Conservation (phyloP, 345 rosid species). For the Heritiera fomes region DNA sequence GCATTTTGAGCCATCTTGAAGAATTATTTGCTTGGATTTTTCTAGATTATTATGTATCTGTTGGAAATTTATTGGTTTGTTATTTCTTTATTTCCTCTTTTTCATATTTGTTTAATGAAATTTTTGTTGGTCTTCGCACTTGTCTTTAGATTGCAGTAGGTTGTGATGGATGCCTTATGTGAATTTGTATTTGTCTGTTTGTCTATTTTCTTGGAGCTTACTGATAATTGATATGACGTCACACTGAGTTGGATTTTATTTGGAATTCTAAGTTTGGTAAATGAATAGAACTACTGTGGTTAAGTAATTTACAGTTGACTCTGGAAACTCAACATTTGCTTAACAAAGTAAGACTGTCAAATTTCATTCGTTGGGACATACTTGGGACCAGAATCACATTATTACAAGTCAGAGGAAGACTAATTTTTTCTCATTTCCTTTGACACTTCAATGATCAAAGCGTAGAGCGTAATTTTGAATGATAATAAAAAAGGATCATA, state of each 20-base stretch:
- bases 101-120: not conserved
- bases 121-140: not conserved
- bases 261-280: conserved; percentile 8
- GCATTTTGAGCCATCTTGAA: conserved; percentile 2
- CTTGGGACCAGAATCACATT: not conserved
- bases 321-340: not conserved
- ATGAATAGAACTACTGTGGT: not conserved
- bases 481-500: not conserved
- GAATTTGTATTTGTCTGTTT: conserved; percentile 16
- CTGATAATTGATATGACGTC: conserved; percentile 15
- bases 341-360: not conserved
- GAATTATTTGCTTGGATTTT: not conserved
- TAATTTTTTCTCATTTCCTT: not conserved
- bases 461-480: not conserved
- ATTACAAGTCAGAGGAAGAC: not conserved
- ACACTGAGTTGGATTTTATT: conserved; percentile 1
- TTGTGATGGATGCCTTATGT: not conserved
- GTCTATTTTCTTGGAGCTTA: not conserved
- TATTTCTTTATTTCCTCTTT: not conserved
- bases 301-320: conserved; percentile 1
- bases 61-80: not conserved
- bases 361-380: not conserved
- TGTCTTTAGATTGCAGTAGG: not conserved
- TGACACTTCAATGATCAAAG: not conserved
- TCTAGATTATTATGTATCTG: not conserved